Conservation (phyloP, 75 land plant genomes). For the Selaginella tamariscina region DNA sequence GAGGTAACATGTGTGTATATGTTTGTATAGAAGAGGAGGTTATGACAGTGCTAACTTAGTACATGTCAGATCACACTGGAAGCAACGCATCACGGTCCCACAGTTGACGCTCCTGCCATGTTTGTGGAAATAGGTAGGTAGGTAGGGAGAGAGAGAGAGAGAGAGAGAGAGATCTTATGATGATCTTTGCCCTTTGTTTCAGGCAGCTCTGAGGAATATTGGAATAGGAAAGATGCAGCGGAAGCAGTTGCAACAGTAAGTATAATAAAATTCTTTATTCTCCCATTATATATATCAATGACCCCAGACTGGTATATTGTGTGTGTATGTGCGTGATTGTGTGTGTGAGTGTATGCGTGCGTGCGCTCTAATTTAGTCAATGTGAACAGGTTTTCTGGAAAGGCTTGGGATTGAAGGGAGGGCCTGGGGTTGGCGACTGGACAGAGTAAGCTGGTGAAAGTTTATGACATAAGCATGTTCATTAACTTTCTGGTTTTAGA, state of each 20-base stretch:
- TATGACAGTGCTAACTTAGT: too few species aligned
- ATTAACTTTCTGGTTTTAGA: not conserved
- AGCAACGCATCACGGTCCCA: conserved; percentile 77
- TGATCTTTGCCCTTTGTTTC: conserved; percentile 9
- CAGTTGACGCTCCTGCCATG: conserved; percentile 47
- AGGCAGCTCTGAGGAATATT: conserved; percentile 90
- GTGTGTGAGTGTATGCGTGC: not conserved
- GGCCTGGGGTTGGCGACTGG: conserved; percentile 46
- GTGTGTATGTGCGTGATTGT: not conserved
- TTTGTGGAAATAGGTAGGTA: conserved; percentile 69
- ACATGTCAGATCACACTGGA: conserved; percentile 49
- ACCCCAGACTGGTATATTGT: not conserved
- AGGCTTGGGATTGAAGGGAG: conserved; percentile 70
- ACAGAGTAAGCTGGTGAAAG: conserved; percentile 25
- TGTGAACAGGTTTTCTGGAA: conserved; percentile 50
- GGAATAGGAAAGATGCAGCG: conserved; percentile 76
- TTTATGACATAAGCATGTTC: conserved; percentile 7
- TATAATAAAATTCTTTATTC: not conserved
- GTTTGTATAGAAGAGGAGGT: too few species aligned
- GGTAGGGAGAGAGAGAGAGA: too few species aligned
- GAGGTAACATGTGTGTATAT: conserved; percentile 38
- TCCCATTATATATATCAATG: not conserved
- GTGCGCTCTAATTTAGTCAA: not conserved
- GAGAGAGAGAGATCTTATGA: not conserved
- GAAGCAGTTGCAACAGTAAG: conserved; percentile 46